Conservation (phyloP, 371 early-diverging fungal genomes). For the Mucor ambiguus region DNA sequence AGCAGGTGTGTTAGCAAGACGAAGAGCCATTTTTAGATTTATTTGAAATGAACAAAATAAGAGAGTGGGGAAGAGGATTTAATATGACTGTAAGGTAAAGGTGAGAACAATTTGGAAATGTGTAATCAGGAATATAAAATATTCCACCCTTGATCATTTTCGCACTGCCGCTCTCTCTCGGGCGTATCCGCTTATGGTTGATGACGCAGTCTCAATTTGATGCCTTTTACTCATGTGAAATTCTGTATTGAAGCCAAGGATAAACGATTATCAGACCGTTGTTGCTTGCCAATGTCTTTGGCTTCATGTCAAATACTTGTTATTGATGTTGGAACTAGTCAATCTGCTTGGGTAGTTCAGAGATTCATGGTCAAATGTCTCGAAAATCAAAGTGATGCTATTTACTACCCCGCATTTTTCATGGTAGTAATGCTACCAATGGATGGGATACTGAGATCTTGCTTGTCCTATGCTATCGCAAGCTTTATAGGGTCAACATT, state of each 20-base stretch:
- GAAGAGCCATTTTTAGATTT: constrained; percentile 37
- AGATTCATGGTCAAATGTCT: neutral
- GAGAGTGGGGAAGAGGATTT: constrained; percentile 28
- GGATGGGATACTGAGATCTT: neutral
- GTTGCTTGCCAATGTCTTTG: neutral
- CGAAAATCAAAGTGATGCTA: neutral
- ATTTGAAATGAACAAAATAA: constrained; percentile 3
- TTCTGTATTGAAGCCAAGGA: neutral
- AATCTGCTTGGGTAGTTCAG: neutral
- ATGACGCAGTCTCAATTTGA: constrained; percentile 16
- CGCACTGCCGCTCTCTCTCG: neutral
- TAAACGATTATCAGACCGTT: constrained; percentile 1
- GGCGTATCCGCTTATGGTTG: constrained; percentile 11
- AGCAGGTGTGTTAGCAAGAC: constrained; percentile 43
- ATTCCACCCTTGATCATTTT: constrained; percentile 17
- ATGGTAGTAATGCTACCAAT: neutral
- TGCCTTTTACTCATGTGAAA: constrained; percentile 11
- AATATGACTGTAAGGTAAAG: constrained; percentile 16
- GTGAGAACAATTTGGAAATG: neutral
- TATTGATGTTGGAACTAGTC: neutral
- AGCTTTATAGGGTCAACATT: neutral
- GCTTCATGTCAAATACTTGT: neutral
- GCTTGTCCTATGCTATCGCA: neutral
- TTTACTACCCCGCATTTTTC: neutral
- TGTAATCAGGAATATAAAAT: constrained; percentile 6